Evolutionary conservation across 805 yeast genomes (phyloP).

Genomic region (Candida arabinofermentans): DNA sequence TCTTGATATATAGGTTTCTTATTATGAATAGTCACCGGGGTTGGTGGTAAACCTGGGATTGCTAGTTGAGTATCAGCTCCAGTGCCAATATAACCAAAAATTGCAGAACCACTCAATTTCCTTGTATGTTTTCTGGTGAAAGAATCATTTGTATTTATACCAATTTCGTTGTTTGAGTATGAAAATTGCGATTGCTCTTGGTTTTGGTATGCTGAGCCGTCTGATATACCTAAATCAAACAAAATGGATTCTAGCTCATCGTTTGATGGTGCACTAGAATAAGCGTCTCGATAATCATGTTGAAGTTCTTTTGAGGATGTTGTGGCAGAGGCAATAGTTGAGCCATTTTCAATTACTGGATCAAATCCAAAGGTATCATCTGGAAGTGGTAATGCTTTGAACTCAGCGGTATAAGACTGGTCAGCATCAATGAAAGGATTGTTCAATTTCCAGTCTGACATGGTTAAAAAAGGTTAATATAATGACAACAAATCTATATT

Average conservation of each 20-base stretch:
- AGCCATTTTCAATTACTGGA: slow-evolving; percentile 13
- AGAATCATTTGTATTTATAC: not conserved
- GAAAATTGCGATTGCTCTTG: slow-evolving; percentile 1
- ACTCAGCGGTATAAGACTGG: slow-evolving; percentile 31
- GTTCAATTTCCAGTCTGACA: slow-evolving; percentile 18
- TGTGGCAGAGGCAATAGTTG: slow-evolving; percentile 20
- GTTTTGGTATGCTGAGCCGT: slow-evolving; percentile 25
- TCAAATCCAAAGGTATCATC: slow-evolving; percentile 48
- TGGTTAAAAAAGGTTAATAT: not conserved
- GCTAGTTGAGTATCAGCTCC: slow-evolving; percentile 58
- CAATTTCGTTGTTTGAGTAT: not conserved
- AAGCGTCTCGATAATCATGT: not conserved
- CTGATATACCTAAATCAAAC: slow-evolving; percentile 30
- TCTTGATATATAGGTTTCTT: slow-evolving; percentile 30
- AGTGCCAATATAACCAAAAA: slow-evolving; percentile 60
- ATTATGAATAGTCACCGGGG: slow-evolving; percentile 20
- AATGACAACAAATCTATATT: too few species aligned
- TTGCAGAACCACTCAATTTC: slow-evolving; percentile 73
- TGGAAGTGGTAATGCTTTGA: slow-evolving; percentile 43
- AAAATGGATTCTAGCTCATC: slow-evolving; percentile 29
- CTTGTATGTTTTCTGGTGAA: slow-evolving; percentile 43
- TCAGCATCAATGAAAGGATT: slow-evolving; percentile 27
- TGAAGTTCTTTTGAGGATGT: not conserved
- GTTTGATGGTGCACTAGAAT: slow-evolving; percentile 6
- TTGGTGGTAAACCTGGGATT: slow-evolving; percentile 44